phyloP scores from a whole-genome alignment of 176 grass and related monocot genomes.

The Lolium multiflorum region DNA sequence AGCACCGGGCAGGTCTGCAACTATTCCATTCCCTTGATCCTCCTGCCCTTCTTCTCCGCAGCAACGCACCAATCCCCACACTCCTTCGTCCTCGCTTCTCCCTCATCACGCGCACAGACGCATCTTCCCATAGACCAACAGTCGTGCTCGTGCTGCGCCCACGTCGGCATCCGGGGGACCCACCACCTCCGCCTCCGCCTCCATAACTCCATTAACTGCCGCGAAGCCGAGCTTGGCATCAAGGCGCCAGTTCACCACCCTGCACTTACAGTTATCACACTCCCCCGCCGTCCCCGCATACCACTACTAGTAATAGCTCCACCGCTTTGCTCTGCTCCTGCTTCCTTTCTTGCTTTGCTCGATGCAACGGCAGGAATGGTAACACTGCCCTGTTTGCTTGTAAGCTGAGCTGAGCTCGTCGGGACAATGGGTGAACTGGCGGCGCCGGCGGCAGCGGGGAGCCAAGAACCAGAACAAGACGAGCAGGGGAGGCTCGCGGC shows the following conservation, averaged over 20 bases:
- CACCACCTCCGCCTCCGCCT: slow-evolving; percentile 43
- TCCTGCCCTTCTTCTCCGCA: slow-evolving; percentile 27
- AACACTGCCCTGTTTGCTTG: neutral
- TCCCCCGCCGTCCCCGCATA: slow-evolving; percentile 1
- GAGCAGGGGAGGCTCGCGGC: slow-evolving; percentile 41
- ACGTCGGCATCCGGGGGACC: slow-evolving; percentile 14
- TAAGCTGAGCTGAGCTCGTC: neutral
- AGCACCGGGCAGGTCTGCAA: neutral
- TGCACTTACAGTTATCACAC: slow-evolving; percentile 54
- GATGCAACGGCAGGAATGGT: slow-evolving; percentile 21
- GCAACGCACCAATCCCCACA: slow-evolving; percentile 48
- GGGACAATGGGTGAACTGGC: slow-evolving; percentile 49
- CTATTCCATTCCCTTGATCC: slow-evolving; percentile 40
- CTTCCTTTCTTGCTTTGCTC: slow-evolving; percentile 12
- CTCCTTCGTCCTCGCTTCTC: slow-evolving; percentile 18
- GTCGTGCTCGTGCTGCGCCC: slow-evolving; percentile 33
- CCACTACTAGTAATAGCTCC: slow-evolving; percentile 8
- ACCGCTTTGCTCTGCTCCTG: neutral
- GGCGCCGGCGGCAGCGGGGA: neutral
- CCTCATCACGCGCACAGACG: neutral
- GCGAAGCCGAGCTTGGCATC: slow-evolving; percentile 22
- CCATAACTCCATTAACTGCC: slow-evolving; percentile 51
- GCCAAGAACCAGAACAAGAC: slow-evolving; percentile 33
- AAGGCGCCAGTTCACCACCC: slow-evolving; percentile 41
- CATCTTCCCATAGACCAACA: slow-evolving; percentile 12